Base-by-base conservation (phyloP, 169 alveolate genomes). In the Sarcocystis neurona region DNA sequence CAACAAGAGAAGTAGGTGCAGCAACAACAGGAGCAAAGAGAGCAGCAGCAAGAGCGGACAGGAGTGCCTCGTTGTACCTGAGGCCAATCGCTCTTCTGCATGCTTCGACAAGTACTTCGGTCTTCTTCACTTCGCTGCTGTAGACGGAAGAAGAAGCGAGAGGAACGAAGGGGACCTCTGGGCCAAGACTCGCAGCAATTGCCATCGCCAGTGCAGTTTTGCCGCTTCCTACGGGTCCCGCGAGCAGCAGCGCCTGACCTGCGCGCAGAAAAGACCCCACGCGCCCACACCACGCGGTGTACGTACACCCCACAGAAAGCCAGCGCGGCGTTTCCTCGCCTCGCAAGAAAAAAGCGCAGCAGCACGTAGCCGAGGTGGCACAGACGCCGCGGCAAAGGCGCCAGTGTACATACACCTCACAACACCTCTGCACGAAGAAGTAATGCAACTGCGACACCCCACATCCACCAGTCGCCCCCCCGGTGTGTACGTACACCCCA, bases 191-290 rank as follows among this genome's bases (percentile, higher is more conserved):
- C 77, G 97, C 98, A 34, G 99, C 98, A 20, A 99, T 97, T 3
- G 99, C 99, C 92, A 98, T 96, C 70, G 99, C 99, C 47, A 99
- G 93, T 0, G 99, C 99, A 18, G 99, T 99, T 94, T 99, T 99
- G 60, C 99, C 99, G 66, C 99, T 98, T 48, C 97, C 96, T 27
- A 95, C 95, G 1, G 96, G 94, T 20, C 98, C 98, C 0, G 96
- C 97, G 80, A 95, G 85, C 23, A 96, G 92, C 41, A 95, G 68
- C 32, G 98, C 98, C 87, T 95, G 95, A 39, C 99, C 99, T 78
- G 99, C 99, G 53, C 47, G 37, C 68, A 34, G 50, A 58, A 23
- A 32, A 37, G 68, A 47, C 0, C 72, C 41, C 2, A 32, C 34
- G 39, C 5, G 60, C 6, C 15, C 60, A 15, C 60, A 15, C 6